These are phyloP conservation scores for Stagonosporopsis cucurbitacearum DNA, from an alignment of 2,329 filamentous ascomycete genomes.

Conservation along the genomic window DNA sequence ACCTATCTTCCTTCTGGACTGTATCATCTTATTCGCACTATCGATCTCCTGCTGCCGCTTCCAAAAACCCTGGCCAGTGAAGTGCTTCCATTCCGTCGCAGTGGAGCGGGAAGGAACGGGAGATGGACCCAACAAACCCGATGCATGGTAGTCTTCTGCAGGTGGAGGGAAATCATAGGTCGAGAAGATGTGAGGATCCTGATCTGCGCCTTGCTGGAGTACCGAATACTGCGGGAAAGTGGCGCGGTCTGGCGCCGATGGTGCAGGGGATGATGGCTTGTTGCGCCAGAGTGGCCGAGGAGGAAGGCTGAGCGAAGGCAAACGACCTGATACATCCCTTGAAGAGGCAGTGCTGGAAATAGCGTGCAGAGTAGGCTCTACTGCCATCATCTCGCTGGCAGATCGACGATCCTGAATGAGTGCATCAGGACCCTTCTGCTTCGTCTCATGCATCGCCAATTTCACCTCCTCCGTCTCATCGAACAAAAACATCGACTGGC, in stretches of 20 bases:
- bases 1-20: neutral
- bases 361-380: neutral
- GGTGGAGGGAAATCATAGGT: neutral
- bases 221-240: no score
- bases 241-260: neutral
- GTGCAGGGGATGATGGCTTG: neutral
- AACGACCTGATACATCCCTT: neutral
- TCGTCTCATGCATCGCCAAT: neutral
- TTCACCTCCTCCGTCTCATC: neutral
- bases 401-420: neutral
- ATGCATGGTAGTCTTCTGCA: neutral
- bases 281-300: neutral
- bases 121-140: neutral
- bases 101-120: neutral
- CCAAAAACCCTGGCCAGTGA: neutral
- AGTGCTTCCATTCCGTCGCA: neutral
- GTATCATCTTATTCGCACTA: neutral
- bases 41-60: neutral
- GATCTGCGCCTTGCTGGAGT: no score
- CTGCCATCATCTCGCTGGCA: neutral
- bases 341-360: neutral
- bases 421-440: neutral
- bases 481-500: neutral
- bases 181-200: neutral
- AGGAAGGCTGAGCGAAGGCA: neutral